Base-by-base conservation (phyloP, 805 yeast genomes). In the Saccharomycopsis fodiens region DNA sequence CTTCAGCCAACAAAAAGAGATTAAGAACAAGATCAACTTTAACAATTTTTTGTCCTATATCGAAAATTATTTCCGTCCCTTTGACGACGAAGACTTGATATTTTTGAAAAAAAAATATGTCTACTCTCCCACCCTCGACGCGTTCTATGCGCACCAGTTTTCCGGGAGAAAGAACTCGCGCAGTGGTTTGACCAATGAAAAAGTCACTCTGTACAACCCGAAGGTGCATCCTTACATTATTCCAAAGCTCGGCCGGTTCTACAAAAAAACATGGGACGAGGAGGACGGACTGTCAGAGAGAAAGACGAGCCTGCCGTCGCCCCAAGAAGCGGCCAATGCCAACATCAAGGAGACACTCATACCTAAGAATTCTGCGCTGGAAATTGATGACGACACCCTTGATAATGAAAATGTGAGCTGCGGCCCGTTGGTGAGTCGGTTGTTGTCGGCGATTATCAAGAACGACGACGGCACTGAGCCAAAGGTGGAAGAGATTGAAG, bases 1-100 rank as follows among this genome's bases (percentile, higher is more conserved):
- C 62, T 87, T 85, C 54, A 42, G 17, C 46, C 81, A 96, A 3
- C 78, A 79, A 51, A 77, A 81, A 12, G 91, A 89, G 57, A 89
- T 89, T 16, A 64, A 87, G 2, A 91, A 87, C 61, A 98, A 93
- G 65, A 93, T 91, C 15, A 96, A 88, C 58, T 88, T 85, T 59
- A 72, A 85, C 10, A 89, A 98, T 0, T 93, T 85, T 59, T 83
- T 85, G 53, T 66, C 89, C 1, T 86, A 82, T 54, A 73, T 88
- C 31, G 98, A 93, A 60, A 85, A 89, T 25, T 91, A 76, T 59
- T 89, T 82, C 65, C 72, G 95, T 51, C 74, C 76, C 2, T 85
- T 76, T 55, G 67, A 72, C 15, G 95, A 84, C 50, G 96, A 91
- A 29, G 98, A 93, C 59, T 57, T 87, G 36, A 78, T 79, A 45